These are phyloP conservation scores for Laguncularia racemosa DNA, from an alignment of 345 rosid species.

Conservation along the genomic window DNA sequence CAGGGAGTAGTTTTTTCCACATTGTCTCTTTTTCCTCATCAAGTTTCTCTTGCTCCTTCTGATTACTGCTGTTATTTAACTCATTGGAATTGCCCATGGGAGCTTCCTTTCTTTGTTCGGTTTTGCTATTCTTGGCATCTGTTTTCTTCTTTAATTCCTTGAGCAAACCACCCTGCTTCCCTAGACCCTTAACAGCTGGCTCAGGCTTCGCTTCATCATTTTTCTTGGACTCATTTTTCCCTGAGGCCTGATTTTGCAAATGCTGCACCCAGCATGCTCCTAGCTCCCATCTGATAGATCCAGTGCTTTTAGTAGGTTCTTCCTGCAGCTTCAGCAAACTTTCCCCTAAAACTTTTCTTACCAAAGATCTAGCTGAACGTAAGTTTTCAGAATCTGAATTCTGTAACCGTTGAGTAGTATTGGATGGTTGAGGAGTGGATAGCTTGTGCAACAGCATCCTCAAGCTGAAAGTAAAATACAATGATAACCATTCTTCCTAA, in stretches of 20 bases:
- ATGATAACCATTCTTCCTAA: slow-evolving; percentile 7
- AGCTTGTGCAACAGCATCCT: slow-evolving; percentile 78
- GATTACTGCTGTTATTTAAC: slow-evolving; percentile 28
- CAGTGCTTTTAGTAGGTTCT: slow-evolving; percentile 38
- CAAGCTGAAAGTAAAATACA: slow-evolving; percentile 54
- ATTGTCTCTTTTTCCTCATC: slow-evolving; percentile 51
- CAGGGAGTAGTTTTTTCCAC: slow-evolving; percentile 70
- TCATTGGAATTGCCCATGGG: slow-evolving; percentile 29
- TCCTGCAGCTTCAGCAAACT: slow-evolving; percentile 66
- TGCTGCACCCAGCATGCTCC: slow-evolving; percentile 98
- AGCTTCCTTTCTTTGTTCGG: slow-evolving; percentile 54
- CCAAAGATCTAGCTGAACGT: slow-evolving; percentile 47
- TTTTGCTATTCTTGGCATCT: slow-evolving; percentile 55
- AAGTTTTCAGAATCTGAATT: slow-evolving; percentile 53
- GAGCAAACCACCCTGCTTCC: slow-evolving; percentile 88
- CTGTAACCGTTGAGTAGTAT: slow-evolving; percentile 47
- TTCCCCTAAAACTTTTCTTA: slow-evolving; percentile 62
- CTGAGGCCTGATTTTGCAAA: slow-evolving; percentile 84
- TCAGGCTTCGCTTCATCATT: slow-evolving; percentile 70
- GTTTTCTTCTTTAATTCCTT: slow-evolving; percentile 82
- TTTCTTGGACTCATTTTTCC: slow-evolving; percentile 63
- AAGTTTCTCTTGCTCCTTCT: slow-evolving; percentile 51
- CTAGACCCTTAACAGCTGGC: slow-evolving; percentile 91
- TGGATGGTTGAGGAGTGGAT: slow-evolving; percentile 37
- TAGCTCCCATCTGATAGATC: slow-evolving; percentile 86